Evolutionary conservation across 2,329 filamentous ascomycete species (phyloP).

Genomic region (Colletotrichum sp.): DNA sequence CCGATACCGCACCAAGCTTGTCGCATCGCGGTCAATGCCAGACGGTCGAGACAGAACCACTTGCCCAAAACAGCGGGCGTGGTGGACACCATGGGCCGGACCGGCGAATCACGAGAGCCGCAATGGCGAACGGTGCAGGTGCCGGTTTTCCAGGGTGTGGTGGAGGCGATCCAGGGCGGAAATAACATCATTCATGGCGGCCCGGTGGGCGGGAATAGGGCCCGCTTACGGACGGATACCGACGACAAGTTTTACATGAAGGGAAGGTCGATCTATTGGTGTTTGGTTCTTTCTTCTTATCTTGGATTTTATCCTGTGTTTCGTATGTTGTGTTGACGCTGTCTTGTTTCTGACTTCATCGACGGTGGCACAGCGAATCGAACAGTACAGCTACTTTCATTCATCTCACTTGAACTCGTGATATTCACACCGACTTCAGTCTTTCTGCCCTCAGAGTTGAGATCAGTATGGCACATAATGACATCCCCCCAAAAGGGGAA

Average conservation of each 20-base stretch:
- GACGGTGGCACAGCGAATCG: not conserved
- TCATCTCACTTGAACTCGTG: not conserved
- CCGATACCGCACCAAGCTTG: constrained; percentile 13
- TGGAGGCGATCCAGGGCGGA: constrained; percentile 10
- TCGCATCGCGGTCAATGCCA: not conserved
- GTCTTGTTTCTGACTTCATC: not conserved
- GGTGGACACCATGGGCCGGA: not conserved
- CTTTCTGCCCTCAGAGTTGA: not conserved
- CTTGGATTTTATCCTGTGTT: not conserved
- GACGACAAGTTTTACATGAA: not conserved
- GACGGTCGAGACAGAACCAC: not conserved
- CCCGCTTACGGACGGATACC: not conserved
- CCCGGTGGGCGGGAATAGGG: not conserved
- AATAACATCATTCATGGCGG: constrained; percentile 11
- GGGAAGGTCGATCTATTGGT: not conserved
- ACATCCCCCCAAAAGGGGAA: not conserved
- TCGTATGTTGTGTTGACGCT: not conserved
- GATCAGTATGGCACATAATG: not conserved
- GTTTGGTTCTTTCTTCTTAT: not conserved
- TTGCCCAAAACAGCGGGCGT: not conserved
- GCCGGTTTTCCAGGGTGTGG: constrained; percentile 3
- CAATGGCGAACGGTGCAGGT: not conserved
- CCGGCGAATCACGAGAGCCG: constrained; percentile 12
- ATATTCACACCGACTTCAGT: not conserved
- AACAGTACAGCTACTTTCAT: not conserved